Evolutionary conservation across 768 basidiomycete genomes (phyloP).

Genomic region (Dioszegia aurantiaca): DNA sequence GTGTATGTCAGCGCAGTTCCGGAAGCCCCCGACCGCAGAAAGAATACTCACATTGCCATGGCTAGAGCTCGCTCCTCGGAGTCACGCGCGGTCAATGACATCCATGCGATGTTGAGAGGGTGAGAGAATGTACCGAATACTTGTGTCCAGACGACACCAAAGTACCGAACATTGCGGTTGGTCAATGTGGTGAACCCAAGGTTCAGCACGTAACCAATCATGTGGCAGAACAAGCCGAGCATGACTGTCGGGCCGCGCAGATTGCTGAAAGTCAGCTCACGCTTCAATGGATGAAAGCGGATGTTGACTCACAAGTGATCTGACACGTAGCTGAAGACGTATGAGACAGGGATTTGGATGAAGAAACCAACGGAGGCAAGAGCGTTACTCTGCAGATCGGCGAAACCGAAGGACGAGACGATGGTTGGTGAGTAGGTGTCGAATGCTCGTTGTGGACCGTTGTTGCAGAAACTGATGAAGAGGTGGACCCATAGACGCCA

Average conservation of each 20-base stretch:
- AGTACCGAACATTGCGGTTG: conserved; percentile 22
- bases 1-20: background rate
- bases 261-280: conserved; percentile 19
- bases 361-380: conserved; percentile 36
- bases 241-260: conserved; percentile 30
- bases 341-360: conserved; percentile 20
- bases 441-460: conserved; percentile 23
- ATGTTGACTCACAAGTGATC: conserved; percentile 20
- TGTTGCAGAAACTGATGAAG: conserved; percentile 22
- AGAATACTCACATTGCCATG: conserved; percentile 30
- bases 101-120: conserved; percentile 39
- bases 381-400: conserved; percentile 35
- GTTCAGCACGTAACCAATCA: conserved; percentile 27
- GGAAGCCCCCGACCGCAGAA: too few relatives aligned
- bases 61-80: conserved; percentile 33
- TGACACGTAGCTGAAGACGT: conserved; percentile 18
- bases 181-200: conserved; percentile 15
- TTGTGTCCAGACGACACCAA: conserved; percentile 26
- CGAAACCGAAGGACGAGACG: conserved; percentile 28
- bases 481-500: conserved; percentile 33
- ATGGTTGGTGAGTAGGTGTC: conserved; percentile 27
- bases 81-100: conserved; percentile 26
- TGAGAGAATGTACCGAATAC: conserved; percentile 26
- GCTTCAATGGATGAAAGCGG: too few relatives aligned
- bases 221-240: conserved; percentile 18